phyloP scores from a whole-genome alignment of 148 eudicot genomes.

The Rhododendron simsii region DNA sequence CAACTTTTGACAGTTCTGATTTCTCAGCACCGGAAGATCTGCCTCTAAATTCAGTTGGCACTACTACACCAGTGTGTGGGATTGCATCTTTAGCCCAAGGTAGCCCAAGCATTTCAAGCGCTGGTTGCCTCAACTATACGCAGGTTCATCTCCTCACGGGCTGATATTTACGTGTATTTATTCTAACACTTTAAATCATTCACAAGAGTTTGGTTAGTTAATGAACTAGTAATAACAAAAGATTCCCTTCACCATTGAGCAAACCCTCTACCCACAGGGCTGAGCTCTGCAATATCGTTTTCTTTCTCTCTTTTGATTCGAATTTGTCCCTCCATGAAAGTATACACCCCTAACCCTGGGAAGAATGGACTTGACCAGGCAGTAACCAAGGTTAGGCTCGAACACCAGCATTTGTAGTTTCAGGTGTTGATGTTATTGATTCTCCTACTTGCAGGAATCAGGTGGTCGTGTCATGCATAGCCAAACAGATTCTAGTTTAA shows the following conservation, averaged over 20 bases:
- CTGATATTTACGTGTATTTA: background rate
- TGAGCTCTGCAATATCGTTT: background rate
- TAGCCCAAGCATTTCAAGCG: slow-evolving; percentile 18
- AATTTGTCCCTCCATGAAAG: background rate
- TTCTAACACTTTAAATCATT: background rate
- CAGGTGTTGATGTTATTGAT: background rate
- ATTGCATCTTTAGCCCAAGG: slow-evolving; percentile 22
- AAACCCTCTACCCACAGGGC: background rate
- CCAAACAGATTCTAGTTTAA: slow-evolving; percentile 24
- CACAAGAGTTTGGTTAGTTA: background rate
- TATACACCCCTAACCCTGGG: background rate
- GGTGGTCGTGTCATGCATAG: slow-evolving; percentile 9
- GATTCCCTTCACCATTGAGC: background rate
- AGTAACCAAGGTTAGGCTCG: background rate
- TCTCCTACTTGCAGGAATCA: slow-evolving; percentile 29
- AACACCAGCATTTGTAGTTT: background rate
- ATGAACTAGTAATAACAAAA: background rate
- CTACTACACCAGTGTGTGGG: slow-evolving; percentile 16
- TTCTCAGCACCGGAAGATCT: slow-evolving; percentile 91
- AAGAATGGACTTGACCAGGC: background rate
- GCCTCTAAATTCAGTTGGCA: slow-evolving; percentile 30
- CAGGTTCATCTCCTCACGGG: slow-evolving; percentile 26
- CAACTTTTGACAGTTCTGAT: slow-evolving; percentile 95
- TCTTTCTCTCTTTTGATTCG: background rate
- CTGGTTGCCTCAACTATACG: slow-evolving; percentile 15